Base-by-base conservation (phyloP, 2,329 filamentous ascomycete species). In the Cryphonectria carpinicola region DNA sequence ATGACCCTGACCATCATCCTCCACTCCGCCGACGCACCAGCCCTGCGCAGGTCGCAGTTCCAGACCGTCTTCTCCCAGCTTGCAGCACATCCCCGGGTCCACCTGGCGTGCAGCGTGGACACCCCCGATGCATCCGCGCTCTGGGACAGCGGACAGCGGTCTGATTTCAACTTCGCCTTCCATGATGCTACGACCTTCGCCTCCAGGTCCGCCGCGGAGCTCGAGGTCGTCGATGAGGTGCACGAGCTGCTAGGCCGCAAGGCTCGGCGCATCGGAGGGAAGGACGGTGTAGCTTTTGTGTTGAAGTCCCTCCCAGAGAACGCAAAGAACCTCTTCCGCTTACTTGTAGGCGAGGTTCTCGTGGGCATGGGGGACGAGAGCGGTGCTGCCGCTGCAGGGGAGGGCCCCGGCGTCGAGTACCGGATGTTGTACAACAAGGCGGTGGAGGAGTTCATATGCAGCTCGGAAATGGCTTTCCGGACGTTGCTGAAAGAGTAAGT, bases 401-500 rank as follows among this genome's bases (percentile, higher is more conserved):
- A 90, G 71, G 86, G 87, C 46, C 85, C 89, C 2, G 94, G 93
- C 0, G 90, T 99, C 22, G 95, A 98, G 82, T 98, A 98, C 79
- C 87, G 94, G 32, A 91, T 94, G 75, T 81, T 99, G 74, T 99
- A 98, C 78, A 94, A 97, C 79, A 98, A 97, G 83, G 95, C 96
- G 2, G 92, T 95, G 6, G 95, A 98, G 81, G 94, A 97, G 78
- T 98, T 99, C 80, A 96, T 99, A 65, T 98, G 95, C 80, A 96
- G 93, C 76, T 97, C 93, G 72, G 96, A 98, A 82, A 94, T 98
- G 88, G 94, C 93, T 73, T 98, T 98, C 83, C 88, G 96, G 72
- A 97, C 95, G 37, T 80, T 99, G 78, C 82, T 99, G 73, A 98
- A 98, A 82, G 96, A 99, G 87, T 96, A 81, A 73, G 89, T 82